phyloP scores from a whole-genome alignment of 2,329 filamentous ascomycete genomes.

The Phialophora tarda region DNA sequence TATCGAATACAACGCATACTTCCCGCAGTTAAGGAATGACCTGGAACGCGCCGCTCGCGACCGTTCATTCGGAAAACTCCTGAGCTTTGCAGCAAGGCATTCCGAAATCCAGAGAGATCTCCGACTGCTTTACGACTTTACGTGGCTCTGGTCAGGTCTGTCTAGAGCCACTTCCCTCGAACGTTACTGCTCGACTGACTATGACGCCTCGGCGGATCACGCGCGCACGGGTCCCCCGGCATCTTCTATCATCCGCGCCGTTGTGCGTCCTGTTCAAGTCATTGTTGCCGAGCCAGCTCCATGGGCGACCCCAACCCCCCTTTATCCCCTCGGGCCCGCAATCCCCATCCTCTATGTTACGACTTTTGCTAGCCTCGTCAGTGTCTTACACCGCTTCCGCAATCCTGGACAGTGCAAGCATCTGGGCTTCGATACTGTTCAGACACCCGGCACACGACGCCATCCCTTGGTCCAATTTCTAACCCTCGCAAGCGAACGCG shows the following conservation, averaged over 20 bases:
- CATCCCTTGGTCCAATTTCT: constrained; percentile 20
- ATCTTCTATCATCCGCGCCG: background rate
- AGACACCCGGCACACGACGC: background rate
- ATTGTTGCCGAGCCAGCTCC: background rate
- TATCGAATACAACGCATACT: constrained; percentile 5
- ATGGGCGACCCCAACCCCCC: constrained; percentile 13
- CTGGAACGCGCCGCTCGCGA: background rate
- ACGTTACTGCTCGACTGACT: background rate
- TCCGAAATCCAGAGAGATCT: background rate
- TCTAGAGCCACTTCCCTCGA: background rate
- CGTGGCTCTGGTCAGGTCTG: constrained; percentile 1
- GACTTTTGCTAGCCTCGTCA: background rate
- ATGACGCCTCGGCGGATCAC: background rate
- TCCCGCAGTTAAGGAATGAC: background rate
- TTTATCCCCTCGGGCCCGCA: constrained; percentile 22
- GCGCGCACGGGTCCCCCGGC: background rate
- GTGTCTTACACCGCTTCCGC: constrained; percentile 19
- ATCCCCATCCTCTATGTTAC: constrained; percentile 25
- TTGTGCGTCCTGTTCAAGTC: background rate
- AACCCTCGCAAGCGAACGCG: constrained; percentile 20
- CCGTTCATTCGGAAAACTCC: background rate
- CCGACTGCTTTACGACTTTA: background rate
- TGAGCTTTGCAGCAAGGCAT: background rate
- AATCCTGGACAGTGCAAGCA: constrained; percentile 7
- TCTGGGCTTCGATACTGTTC: constrained; percentile 23